Evolutionary conservation across 352 stramenopile species (phyloP), one percentile per base, ranked within the genome.

Genomic region (Achlya hypogyna): DNA sequence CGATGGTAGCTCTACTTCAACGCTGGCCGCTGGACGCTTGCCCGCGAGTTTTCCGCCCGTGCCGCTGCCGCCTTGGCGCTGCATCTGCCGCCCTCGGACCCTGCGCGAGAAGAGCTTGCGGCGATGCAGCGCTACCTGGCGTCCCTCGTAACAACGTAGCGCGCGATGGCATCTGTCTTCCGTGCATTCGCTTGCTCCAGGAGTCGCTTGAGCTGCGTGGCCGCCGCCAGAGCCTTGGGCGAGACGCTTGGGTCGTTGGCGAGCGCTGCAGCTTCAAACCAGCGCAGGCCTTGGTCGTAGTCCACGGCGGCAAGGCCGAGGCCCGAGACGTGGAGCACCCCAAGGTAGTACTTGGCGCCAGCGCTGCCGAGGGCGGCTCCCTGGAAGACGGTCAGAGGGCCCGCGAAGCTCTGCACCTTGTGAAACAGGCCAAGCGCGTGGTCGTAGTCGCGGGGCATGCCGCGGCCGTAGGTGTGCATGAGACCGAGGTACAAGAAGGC

Each of bases 1-100:
- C n/a, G n/a, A 47, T 47, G 18, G 45, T 64, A 64, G 54, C 28
- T 64, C 35, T 38, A 52, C 31, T 64, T 20, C n/a, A 45, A 64
- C 34, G 54, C 54, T 1, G 54, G 5, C 4, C 54, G 38, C 23
- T 45, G 22, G 2, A 10, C 27, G 12, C 12, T 20, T 25, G 32
- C 32, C 18, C 12, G 8, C 32, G 3, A 25, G 34, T 23, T 20
- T 8, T 38, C 52, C 12, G 32, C 35, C 12, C 29, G 35, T 10
- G 54, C 54, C 10, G 9, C 25, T 2, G 25, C 1, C 8, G 12
- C 54, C 25, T 28, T 64, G 12, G 0, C 35, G 5, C 28, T 64
- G 3, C 54, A 64, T 29, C 23, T 64, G 6, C 54, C 54, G 9
- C 2, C 25, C 2, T 12, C 27, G 25, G 54, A 64, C 20, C 32